Percentiles rank a stretch among this genome's conserved stretches.
Conservation (phyloP, 78 protist genomes). For the Dictyostelium purpureum region DNA sequence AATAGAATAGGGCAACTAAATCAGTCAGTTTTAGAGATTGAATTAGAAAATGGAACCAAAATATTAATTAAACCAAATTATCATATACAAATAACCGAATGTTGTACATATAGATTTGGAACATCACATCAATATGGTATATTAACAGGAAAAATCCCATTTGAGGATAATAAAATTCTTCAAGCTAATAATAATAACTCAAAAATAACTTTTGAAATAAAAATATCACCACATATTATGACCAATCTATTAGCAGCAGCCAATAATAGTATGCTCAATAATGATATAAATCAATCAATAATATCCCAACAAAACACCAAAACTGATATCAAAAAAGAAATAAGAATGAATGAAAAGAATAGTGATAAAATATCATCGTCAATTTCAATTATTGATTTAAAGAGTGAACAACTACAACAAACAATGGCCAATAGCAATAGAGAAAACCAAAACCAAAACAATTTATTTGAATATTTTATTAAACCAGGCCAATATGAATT, state of each 20-base stretch:
- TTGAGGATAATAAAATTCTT: neutral
- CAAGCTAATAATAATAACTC: neutral
- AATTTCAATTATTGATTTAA: conserved; percentile 17
- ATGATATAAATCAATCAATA: neutral
- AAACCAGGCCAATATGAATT: conserved; percentile 3
- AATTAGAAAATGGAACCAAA: neutral
- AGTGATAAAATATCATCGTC: conserved; percentile 3
- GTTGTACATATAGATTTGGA: conserved; percentile 9
- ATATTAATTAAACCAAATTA: neutral
- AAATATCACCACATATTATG: conserved; percentile 16
- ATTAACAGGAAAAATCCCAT: too few relatives aligned
- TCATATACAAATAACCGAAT: conserved; percentile 5
- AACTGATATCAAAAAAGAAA: neutral
- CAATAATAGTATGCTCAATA: neutral
- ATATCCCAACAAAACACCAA: neutral
- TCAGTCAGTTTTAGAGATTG: neutral
- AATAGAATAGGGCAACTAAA: neutral
- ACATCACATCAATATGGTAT: conserved; percentile 5
- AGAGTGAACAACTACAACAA: conserved; percentile 4
- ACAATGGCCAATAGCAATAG: neutral
- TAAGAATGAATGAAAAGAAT: neutral
- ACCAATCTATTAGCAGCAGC: neutral
- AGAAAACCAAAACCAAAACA: neutral
- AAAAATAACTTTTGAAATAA: neutral
- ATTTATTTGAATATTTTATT: conserved; percentile 2